Evolutionary conservation across 23 red algal genomes (phyloP).

Genomic region (Gracilaria vermiculophylla): DNA sequence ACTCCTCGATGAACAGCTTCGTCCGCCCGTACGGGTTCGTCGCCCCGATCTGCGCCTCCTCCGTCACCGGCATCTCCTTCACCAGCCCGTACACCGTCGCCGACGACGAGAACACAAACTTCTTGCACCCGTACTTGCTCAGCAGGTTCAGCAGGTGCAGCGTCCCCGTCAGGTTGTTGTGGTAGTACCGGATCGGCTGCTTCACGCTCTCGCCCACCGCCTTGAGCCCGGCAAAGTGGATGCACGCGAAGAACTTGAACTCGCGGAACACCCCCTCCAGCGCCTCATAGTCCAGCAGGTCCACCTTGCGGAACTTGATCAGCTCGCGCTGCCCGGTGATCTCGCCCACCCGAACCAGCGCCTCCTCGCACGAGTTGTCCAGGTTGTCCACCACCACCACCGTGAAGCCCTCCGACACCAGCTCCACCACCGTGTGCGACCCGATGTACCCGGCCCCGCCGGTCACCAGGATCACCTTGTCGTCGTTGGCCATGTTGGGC

Average conservation of each 20-base stretch:
- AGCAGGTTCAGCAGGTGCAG: constrained; percentile 84
- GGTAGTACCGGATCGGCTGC: constrained; percentile 91
- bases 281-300: constrained; percentile 70
- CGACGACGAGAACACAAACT: constrained; percentile 99
- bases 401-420: constrained; percentile 70
- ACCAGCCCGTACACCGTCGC: constrained; percentile 97
- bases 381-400: constrained; percentile 95
- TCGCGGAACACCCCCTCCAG: constrained; percentile 84
- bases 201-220: constrained; percentile 97
- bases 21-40: constrained; percentile 99
- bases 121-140: constrained; percentile 80
- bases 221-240: constrained; percentile 99
- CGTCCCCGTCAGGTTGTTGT: constrained; percentile 97
- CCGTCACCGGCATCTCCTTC: constrained; percentile 91
- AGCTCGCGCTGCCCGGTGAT: constrained; percentile 82
- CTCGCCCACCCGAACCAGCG: constrained; percentile 82
- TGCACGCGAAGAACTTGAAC: constrained; percentile 82
- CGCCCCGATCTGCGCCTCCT: constrained; percentile 77
- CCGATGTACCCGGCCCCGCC: constrained; percentile 99
- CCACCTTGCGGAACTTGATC: constrained; percentile 84
- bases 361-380: constrained; percentile 92
- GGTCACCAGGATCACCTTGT: constrained; percentile 88
- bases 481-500: not conserved
- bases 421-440: constrained; percentile 95
- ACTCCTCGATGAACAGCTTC: constrained; percentile 99